Conservation (phyloP, 805 yeast genomes). For the Yarrowia osloensis region DNA sequence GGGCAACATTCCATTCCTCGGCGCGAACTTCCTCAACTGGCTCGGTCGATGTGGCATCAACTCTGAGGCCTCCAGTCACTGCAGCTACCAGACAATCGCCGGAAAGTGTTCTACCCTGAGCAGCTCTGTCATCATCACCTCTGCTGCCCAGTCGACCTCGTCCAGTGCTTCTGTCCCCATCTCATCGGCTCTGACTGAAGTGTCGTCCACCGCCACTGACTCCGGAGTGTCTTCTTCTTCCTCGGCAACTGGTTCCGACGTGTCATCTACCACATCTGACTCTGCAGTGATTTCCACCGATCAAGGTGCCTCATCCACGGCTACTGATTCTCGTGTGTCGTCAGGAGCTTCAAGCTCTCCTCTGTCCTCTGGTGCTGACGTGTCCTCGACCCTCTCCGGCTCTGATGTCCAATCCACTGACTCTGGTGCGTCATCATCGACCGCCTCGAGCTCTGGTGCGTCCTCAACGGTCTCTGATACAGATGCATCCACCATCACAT, state of each 20-base stretch:
- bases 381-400: too few relatives aligned
- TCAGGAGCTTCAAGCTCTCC: too few relatives aligned
- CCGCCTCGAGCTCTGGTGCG: background rate
- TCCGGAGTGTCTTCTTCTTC: background rate
- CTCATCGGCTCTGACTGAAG: too few relatives aligned
- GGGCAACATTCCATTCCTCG: background rate
- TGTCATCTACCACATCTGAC: background rate
- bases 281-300: background rate
- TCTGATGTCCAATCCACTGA: too few relatives aligned
- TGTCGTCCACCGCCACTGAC: background rate
- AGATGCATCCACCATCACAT: background rate
- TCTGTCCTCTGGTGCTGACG: background rate
- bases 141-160: background rate
- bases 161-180: too few relatives aligned
- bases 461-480: background rate
- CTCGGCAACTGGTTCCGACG: background rate
- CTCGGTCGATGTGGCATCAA: background rate
- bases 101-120: background rate
- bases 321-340: too few relatives aligned
- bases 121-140: constrained; percentile 9
- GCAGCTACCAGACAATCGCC: background rate
- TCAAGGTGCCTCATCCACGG: too few relatives aligned
- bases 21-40: constrained; percentile 19
- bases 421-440: background rate
- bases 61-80: background rate